phyloP scores from a whole-genome alignment of 2,329 filamentous ascomycete genomes.

The Tolypocladium nubicola region DNA sequence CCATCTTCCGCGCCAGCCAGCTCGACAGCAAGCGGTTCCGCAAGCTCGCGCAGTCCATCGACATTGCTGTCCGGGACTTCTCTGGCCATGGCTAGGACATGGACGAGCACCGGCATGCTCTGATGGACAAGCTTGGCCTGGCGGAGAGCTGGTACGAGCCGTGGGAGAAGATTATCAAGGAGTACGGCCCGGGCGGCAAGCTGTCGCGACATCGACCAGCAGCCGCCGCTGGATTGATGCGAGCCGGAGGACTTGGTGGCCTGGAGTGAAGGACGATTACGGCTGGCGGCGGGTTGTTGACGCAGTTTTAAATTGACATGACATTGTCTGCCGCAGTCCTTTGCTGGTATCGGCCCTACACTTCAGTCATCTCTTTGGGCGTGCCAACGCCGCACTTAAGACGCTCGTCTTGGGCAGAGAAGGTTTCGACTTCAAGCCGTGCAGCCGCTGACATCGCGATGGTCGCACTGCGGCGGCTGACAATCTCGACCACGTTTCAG shows the following conservation, averaged over 20 bases:
- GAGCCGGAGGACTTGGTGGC: background rate
- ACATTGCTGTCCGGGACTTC: constrained; percentile 1
- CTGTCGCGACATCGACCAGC: constrained; percentile 1
- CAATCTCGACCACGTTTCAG: background rate
- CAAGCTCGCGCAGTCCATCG: background rate
- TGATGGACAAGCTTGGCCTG: constrained; percentile 1
- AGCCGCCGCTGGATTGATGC: background rate
- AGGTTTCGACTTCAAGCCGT: background rate
- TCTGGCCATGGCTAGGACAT: background rate
- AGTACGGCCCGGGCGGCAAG: background rate
- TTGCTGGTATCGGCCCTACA: no score
- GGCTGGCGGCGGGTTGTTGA: background rate
- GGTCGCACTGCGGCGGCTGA: background rate
- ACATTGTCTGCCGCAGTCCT: no score
- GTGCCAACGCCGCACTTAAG: no score
- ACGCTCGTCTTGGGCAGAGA: no score
- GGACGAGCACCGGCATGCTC: constrained; percentile 1
- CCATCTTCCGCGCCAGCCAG: background rate
- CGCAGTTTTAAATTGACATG: no score
- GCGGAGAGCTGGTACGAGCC: background rate
- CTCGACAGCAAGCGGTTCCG: background rate
- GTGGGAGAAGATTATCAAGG: constrained; percentile 1
- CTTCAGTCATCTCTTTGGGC: no score
- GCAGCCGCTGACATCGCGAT: background rate
- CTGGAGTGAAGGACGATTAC: background rate